phyloP scores from a whole-genome alignment of 257 asterid species.

The Dorcoceras hygrometricum region DNA sequence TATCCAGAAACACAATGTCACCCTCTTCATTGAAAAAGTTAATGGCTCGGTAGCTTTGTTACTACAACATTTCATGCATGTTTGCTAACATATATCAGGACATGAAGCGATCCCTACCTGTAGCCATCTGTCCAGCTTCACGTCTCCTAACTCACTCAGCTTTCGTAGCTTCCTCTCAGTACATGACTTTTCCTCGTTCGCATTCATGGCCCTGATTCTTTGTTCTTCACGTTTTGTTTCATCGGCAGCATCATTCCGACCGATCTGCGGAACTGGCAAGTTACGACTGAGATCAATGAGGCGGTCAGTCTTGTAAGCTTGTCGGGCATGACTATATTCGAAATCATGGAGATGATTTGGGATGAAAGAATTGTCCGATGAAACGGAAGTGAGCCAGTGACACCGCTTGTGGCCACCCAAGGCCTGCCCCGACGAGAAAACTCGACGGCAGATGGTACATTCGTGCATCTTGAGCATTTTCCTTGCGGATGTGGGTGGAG shows the following conservation, averaged over 20 bases:
- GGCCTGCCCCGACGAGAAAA: constrained; percentile 81
- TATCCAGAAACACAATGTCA: too few relatives aligned
- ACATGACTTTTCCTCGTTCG: constrained; percentile 27
- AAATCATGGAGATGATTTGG: constrained; percentile 39
- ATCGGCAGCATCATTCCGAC: constrained; percentile 3
- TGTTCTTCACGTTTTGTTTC: neutral
- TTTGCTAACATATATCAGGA: constrained; percentile 21
- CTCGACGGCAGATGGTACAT: constrained; percentile 69
- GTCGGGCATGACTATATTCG: constrained; percentile 38
- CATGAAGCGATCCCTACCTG: constrained; percentile 74
- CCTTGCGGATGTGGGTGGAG: constrained; percentile 10
- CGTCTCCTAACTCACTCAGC: constrained; percentile 55
- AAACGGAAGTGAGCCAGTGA: constrained; percentile 59
- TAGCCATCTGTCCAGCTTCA: constrained; percentile 66
- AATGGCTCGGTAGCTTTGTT: too few relatives aligned
- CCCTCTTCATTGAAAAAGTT: too few relatives aligned
- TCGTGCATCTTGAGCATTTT: constrained; percentile 56
- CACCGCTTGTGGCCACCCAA: constrained; percentile 86
- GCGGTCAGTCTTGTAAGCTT: constrained; percentile 37
- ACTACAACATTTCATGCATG: neutral
- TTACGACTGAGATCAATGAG: constrained; percentile 50
- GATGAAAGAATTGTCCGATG: constrained; percentile 48
- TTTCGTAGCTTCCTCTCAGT: constrained; percentile 45
- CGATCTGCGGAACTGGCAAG: constrained; percentile 29
- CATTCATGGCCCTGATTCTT: neutral